Conservation (phyloP, 164 flowering plant genomes). For the Aristolochia contorta region DNA sequence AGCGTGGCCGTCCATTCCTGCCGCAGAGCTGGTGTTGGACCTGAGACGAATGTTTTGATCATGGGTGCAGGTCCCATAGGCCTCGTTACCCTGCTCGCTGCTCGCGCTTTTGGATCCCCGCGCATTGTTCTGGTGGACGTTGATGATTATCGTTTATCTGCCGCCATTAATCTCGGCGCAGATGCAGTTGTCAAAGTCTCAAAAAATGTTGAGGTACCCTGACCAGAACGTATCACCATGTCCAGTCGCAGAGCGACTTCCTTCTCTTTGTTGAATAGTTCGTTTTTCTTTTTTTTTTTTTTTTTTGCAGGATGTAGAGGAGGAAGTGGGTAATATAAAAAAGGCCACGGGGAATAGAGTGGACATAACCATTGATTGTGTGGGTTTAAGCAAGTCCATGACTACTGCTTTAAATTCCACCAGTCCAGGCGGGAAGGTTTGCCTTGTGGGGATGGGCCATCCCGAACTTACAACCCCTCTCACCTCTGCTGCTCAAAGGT, state of each 20-base stretch:
- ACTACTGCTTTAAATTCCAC: slow-evolving; percentile 77
- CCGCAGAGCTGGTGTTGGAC: slow-evolving; percentile 70
- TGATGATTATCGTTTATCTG: slow-evolving; percentile 66
- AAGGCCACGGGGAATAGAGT: slow-evolving; percentile 53
- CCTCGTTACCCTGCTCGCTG: slow-evolving; percentile 72
- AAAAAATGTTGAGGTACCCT: slow-evolving; percentile 56
- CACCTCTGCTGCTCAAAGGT: slow-evolving; percentile 84
- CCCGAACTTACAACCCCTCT: slow-evolving; percentile 69
- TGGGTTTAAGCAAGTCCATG: slow-evolving; percentile 77
- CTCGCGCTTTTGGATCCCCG: slow-evolving; percentile 88
- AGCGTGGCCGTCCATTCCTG: slow-evolving; percentile 97
- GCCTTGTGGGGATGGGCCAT: slow-evolving; percentile 92
- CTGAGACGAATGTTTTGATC: slow-evolving; percentile 69
- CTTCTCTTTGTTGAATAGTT: not conserved
- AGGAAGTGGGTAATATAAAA: slow-evolving; percentile 49
- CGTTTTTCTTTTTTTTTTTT: not conserved
- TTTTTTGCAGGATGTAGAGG: slow-evolving; percentile 40
- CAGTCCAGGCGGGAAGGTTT: slow-evolving; percentile 76
- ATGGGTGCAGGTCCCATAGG: slow-evolving; percentile 99
- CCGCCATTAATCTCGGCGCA: slow-evolving; percentile 81
- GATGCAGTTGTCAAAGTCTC: slow-evolving; percentile 68
- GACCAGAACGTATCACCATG: too few relatives aligned
- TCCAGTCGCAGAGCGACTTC: too few relatives aligned
- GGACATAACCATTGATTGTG: slow-evolving; percentile 80
- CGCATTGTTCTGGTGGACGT: slow-evolving; percentile 74